A percentile compares a stretch with the other conserved stretches of the same genome.
phyloP scores from a whole-genome alignment of 2,329 filamentous ascomycete genomes.

The Sarocladium oryzae region DNA sequence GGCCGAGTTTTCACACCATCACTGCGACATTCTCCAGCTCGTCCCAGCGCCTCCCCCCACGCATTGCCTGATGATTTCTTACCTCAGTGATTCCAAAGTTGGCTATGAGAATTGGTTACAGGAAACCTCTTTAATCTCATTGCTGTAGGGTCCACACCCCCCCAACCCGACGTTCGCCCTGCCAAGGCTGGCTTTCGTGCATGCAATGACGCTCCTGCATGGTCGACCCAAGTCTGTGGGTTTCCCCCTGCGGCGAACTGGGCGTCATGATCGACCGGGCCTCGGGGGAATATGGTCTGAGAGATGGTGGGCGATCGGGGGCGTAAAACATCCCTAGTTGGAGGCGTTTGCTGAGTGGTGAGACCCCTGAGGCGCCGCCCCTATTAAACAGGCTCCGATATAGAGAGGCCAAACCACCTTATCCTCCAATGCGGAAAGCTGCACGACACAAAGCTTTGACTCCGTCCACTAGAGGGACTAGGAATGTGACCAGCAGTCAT shows the following conservation, averaged over 20 bases:
- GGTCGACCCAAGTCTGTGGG: not conserved
- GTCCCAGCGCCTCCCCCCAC: not conserved
- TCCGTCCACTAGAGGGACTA: not conserved
- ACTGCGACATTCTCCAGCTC: not conserved
- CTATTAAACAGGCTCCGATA: slow-evolving; percentile 1
- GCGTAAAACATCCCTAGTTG: not conserved
- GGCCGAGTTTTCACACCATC: not conserved
- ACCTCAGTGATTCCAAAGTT: not conserved
- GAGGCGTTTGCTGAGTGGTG: not conserved
- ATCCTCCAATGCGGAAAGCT: slow-evolving; percentile 8
- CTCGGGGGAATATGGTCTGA: not conserved
- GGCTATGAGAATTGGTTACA: not conserved
- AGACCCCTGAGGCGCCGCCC: not conserved
- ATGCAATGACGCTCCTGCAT: not conserved
- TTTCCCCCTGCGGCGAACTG: not conserved
- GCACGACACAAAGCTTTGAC: slow-evolving; percentile 2
- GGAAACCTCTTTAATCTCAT: not conserved
- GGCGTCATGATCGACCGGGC: slow-evolving; percentile 3
- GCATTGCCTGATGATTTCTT: not conserved
- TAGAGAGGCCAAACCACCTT: not conserved
- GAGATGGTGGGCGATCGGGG: not conserved
- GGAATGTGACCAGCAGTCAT: too few relatives aligned
- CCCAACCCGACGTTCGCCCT: not conserved
- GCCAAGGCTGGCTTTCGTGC: not conserved
- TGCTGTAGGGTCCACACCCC: not conserved